phyloP scores from a whole-genome alignment of 768 basidiomycete genomes.

The Auricularia sp. region DNA sequence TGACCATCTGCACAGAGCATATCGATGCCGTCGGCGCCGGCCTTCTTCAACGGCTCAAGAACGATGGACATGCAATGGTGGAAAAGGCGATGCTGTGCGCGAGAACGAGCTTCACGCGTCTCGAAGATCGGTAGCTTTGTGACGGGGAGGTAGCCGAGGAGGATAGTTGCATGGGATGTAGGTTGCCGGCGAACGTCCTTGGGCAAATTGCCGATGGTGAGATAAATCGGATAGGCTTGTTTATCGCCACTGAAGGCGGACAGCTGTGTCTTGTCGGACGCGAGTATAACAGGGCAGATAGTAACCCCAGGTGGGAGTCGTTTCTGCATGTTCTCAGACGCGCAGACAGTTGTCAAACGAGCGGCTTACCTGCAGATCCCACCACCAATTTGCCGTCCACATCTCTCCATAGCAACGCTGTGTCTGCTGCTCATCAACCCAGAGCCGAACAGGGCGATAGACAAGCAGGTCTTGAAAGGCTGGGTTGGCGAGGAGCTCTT shows the following conservation, averaged over 20 bases:
- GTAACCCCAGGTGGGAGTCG: slow-evolving; percentile 16
- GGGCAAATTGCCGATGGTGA: slow-evolving; percentile 33
- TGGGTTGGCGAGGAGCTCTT: slow-evolving; percentile 20
- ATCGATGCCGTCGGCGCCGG: slow-evolving; percentile 22
- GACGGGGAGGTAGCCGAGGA: slow-evolving; percentile 32
- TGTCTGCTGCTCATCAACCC: slow-evolving; percentile 6
- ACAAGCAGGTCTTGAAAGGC: slow-evolving; percentile 18
- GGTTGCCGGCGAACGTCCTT: slow-evolving; percentile 31
- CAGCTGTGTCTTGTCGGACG: slow-evolving; percentile 37
- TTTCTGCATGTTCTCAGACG: neutral
- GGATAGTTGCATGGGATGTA: slow-evolving; percentile 23
- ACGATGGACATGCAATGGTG: slow-evolving; percentile 28
- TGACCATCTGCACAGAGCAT: slow-evolving; percentile 30
- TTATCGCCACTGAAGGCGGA: slow-evolving; percentile 29
- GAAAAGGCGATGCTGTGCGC: slow-evolving; percentile 22
- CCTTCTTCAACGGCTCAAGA: slow-evolving; percentile 22
- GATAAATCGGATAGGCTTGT: slow-evolving; percentile 36
- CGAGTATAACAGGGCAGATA: slow-evolving; percentile 34
- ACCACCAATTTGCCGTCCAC: slow-evolving; percentile 31
- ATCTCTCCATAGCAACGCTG: slow-evolving; percentile 26
- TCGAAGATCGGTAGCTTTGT: slow-evolving; percentile 22
- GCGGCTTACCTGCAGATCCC: slow-evolving; percentile 24
- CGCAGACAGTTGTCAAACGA: neutral
- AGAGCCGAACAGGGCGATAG: slow-evolving; percentile 23
- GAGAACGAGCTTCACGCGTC: slow-evolving; percentile 40